Evolutionary conservation across 352 stramenopile species (phyloP).

Genomic region (Globisporangium paroecandrum): DNA sequence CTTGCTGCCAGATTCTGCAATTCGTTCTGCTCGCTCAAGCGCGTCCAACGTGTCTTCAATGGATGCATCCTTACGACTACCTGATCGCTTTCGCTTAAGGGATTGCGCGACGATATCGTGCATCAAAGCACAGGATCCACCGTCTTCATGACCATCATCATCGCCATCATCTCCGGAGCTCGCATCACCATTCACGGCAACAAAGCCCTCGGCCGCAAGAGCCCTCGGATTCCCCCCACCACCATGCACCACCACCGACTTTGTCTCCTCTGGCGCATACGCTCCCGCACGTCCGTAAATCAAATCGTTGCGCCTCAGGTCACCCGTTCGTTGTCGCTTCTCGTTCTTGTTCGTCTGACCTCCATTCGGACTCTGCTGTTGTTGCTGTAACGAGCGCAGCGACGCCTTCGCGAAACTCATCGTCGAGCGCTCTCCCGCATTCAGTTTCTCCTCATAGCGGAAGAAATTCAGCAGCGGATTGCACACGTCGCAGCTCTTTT

Average conservation of each 20-base stretch:
- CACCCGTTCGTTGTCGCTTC: slow-evolving; percentile 29
- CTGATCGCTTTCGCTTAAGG: neutral
- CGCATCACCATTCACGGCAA: slow-evolving; percentile 48
- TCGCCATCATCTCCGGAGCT: slow-evolving; percentile 33
- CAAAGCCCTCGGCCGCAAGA: slow-evolving; percentile 46
- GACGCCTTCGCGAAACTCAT: slow-evolving; percentile 16
- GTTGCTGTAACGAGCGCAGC: neutral
- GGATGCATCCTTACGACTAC: no score
- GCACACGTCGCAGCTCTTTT: slow-evolving; percentile 53
- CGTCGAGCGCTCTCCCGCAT: slow-evolving; percentile 14
- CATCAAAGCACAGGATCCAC: neutral
- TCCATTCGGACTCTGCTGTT: neutral
- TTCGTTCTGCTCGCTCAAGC: neutral
- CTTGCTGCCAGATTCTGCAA: neutral
- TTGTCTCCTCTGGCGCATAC: slow-evolving; percentile 47
- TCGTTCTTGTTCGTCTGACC: neutral
- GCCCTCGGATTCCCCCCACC: slow-evolving; percentile 5
- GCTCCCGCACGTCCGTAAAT: slow-evolving; percentile 40
- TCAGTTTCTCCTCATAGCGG: slow-evolving; percentile 38
- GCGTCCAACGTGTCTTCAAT: neutral
- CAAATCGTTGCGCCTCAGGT: slow-evolving; percentile 41
- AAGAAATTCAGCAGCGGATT: slow-evolving; percentile 54
- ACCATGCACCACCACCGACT: slow-evolving; percentile 38
- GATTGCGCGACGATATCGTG: neutral
- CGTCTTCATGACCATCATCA: slow-evolving; percentile 2